Conservation (phyloP, 2,329 filamentous ascomycete species). For the Neoascochyta sp. region DNA sequence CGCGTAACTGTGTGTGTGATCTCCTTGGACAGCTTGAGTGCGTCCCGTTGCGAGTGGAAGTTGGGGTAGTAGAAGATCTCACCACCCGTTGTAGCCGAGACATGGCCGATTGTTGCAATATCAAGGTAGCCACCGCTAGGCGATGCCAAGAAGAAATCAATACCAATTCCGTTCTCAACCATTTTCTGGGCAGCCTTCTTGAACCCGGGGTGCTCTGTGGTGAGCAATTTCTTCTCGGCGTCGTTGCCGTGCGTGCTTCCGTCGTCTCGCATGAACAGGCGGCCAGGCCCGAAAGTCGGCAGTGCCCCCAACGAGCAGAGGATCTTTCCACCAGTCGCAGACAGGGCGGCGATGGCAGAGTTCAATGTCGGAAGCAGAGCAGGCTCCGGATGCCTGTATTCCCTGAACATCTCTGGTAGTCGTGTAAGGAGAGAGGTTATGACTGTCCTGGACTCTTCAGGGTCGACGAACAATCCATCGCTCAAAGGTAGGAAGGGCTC, state of each 20-base stretch:
- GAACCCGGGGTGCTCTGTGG: conserved; percentile 85
- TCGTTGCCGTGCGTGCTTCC: conserved; percentile 77
- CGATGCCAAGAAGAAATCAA: conserved; percentile 92
- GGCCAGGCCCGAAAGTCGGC: conserved; percentile 86
- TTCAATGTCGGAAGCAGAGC: conserved; percentile 80
- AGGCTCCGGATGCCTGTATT: conserved; percentile 85
- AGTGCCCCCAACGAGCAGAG: conserved; percentile 83
- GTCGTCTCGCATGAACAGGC: conserved; percentile 81
- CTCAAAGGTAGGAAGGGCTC: conserved; percentile 93
- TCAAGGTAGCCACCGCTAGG: conserved; percentile 89
- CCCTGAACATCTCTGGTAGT: conserved; percentile 80
- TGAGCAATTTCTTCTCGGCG: conserved; percentile 85
- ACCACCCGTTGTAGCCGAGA: conserved; percentile 84
- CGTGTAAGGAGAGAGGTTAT: conserved; percentile 83
- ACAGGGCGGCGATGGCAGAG: conserved; percentile 76
- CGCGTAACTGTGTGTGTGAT: conserved; percentile 80
- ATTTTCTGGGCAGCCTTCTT: conserved; percentile 83
- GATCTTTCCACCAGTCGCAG: conserved; percentile 86
- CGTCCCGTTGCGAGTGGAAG: conserved; percentile 83
- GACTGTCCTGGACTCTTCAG: conserved; percentile 79
- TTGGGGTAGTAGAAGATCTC: conserved; percentile 97
- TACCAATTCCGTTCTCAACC: conserved; percentile 79
- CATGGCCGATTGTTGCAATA: conserved; percentile 85
- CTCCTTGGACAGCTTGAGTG: conserved; percentile 77
- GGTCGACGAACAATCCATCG: conserved; percentile 91